phyloP scores from a whole-genome alignment of 2,329 filamentous ascomycete genomes.

The Chaetomium globosum region DNA sequence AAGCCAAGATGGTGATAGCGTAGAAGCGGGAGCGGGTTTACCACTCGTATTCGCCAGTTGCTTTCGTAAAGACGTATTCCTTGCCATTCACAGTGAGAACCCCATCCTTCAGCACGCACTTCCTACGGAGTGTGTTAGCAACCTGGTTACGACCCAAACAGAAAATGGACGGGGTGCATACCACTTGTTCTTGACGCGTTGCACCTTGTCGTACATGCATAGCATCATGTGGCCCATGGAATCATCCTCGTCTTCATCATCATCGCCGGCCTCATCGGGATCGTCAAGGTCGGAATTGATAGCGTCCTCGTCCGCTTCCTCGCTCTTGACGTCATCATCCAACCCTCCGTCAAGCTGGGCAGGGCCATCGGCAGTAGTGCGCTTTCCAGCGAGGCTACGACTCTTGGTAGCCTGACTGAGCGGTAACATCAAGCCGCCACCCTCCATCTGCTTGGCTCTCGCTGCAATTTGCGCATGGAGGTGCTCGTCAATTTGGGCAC shows the following conservation, averaged over 20 bases:
- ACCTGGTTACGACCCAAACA: not conserved
- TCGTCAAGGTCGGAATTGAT: slow-evolving; percentile 99
- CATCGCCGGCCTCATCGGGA: slow-evolving; percentile 79
- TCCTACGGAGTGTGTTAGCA: slow-evolving; percentile 58
- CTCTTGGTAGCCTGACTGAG: slow-evolving; percentile 58
- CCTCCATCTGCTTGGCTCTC: slow-evolving; percentile 69
- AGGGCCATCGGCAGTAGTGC: slow-evolving; percentile 33
- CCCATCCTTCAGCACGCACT: slow-evolving; percentile 97
- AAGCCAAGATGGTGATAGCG: not conserved
- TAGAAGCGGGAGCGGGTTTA: slow-evolving; percentile 46
- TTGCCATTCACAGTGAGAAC: slow-evolving; percentile 90
- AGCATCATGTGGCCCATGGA: slow-evolving; percentile 88
- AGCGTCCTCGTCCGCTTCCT: slow-evolving; percentile 80
- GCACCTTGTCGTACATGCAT: slow-evolving; percentile 99
- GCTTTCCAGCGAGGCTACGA: slow-evolving; percentile 39
- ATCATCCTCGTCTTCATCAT: slow-evolving; percentile 86
- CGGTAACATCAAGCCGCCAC: slow-evolving; percentile 74
- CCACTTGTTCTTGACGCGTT: slow-evolving; percentile 99
- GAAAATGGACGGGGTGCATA: slow-evolving; percentile 43
- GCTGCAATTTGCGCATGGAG: slow-evolving; percentile 70
- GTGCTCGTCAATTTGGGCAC: slow-evolving; percentile 67
- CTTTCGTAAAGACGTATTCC: slow-evolving; percentile 98
- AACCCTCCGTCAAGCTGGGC: slow-evolving; percentile 65
- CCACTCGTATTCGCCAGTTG: slow-evolving; percentile 97
- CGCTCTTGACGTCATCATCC: slow-evolving; percentile 59